Base-by-base conservation (phyloP, 306 rosid genomes). In the Fragaria iinumae region DNA sequence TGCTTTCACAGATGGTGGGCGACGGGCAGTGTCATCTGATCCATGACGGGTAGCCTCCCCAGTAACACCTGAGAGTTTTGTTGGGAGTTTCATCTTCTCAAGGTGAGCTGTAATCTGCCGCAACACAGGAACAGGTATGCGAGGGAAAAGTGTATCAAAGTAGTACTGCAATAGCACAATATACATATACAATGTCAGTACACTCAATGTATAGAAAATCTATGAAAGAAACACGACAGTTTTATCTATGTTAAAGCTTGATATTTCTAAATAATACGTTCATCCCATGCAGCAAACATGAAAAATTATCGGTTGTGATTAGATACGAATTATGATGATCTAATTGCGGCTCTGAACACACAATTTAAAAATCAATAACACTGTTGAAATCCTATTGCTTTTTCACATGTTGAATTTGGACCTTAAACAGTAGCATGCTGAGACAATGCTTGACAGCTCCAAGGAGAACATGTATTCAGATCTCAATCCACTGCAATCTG, bases 1-100 rank as follows among this genome's bases (percentile, higher is more conserved):
- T 5, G 99, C 99, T 82, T 92, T 95, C 64, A 95, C 99, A 67
- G 99, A 95, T 48, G 99, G 99, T 6, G 99, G 99, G 27, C 99
- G 91, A 13, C 99, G 96, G 67, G 99, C 99, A 74, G 96, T 95
- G 74, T 95, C 99, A 80, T 92, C 99, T 50, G 99, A 90, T 63
- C 97, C 93, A 5, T 88, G 91, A 23, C 99, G 99, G 44, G 87
- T 90, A 57, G 96, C 73, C 62, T 95, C 99, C 81, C 99, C 97
- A 1, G 98, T 94, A 73, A 88, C 74, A 67, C 99, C 99, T 16
- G 84, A 86, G 76, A 87, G 97, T 68, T 91, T 86, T 36, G 90
- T 49, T 10, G 97, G 96, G 68, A 92, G 99, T 83, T 92, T 95
- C 89, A 95, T 52, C 84, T 82, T 92, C 82, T 89, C 97, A 36